Percentiles rank a stretch among this genome's conserved stretches.
These are phyloP conservation scores for Populus hybrid DNA, from an alignment of 441 rosid species.

Conservation along the genomic window DNA sequence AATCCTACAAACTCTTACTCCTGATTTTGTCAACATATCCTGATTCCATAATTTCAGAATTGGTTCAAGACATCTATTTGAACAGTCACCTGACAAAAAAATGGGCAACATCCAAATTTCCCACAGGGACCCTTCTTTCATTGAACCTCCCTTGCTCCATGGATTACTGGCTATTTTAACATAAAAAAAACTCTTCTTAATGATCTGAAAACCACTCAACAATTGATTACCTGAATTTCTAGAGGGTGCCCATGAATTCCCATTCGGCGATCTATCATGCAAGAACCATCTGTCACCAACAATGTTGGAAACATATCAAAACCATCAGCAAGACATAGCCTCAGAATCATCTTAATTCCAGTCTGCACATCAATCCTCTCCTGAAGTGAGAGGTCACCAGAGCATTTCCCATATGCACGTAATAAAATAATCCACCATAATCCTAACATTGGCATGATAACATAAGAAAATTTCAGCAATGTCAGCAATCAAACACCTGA, in stretches of 20 bases:
- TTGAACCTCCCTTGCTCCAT: no score
- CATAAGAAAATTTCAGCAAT: conserved; percentile 5
- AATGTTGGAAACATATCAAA: conserved; percentile 96
- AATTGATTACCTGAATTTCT: conserved; percentile 66
- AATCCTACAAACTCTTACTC: no score
- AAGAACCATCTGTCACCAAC: conserved; percentile 88
- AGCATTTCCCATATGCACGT: conserved; percentile 83
- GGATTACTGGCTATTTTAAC: no score
- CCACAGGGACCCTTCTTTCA: no score
- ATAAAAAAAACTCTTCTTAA: no score
- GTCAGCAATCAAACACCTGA: background rate
- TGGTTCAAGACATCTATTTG: no score
- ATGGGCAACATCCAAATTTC: no score
- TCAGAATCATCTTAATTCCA: conserved; percentile 86
- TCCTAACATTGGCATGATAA: conserved; percentile 39
- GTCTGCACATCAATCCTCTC: conserved; percentile 96
- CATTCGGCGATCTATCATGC: conserved; percentile 97
- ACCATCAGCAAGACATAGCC: conserved; percentile 83
- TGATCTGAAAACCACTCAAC: background rate
- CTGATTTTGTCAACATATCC: no score
- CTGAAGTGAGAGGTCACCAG: conserved; percentile 83
- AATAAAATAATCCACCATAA: conserved; percentile 95
- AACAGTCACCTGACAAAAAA: no score
- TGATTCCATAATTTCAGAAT: no score
- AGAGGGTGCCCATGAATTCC: conserved; percentile 96